phyloP scores from a whole-genome alignment of 2,329 filamentous ascomycete genomes.

The Ophiostoma triangulosporum region DNA sequence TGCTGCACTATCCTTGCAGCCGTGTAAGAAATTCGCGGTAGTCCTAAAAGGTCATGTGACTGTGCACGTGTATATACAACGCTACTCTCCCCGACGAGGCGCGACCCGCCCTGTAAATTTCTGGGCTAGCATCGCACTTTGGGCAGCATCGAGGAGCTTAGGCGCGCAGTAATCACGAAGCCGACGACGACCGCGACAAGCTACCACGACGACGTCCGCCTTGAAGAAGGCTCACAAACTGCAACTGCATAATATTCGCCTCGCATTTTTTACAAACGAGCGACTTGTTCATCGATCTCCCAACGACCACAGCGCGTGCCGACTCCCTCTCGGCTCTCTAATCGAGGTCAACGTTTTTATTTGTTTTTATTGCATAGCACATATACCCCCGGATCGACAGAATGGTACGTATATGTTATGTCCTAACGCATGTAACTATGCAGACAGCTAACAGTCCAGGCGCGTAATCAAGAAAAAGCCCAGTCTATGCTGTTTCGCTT shows the following conservation, averaged over 20 bases:
- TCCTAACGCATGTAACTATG: not conserved
- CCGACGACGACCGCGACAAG: not conserved
- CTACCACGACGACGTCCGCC: not conserved
- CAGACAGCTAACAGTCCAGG: conserved; percentile 34
- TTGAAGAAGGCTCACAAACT: no score
- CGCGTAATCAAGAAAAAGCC: conserved; percentile 94
- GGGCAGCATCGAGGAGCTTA: not conserved
- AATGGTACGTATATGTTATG: not conserved
- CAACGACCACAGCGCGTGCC: not conserved
- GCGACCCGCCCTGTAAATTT: not conserved
- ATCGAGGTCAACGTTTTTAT: not conserved
- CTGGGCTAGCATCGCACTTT: not conserved
- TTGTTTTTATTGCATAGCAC: not conserved
- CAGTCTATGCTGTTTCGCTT: conserved; percentile 99
- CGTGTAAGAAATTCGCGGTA: not conserved
- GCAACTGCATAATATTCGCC: not conserved
- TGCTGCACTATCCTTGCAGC: not conserved
- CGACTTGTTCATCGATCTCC: not conserved
- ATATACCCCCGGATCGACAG: not conserved
- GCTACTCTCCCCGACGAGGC: not conserved
- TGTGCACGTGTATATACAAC: not conserved
- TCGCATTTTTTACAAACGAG: not conserved
- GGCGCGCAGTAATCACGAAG: not conserved
- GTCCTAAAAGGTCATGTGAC: not conserved
- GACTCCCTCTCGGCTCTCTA: not conserved